Base-by-base conservation (phyloP, 495 filamentous ascomycete genomes). In the Daldinia vernicosa region DNA sequence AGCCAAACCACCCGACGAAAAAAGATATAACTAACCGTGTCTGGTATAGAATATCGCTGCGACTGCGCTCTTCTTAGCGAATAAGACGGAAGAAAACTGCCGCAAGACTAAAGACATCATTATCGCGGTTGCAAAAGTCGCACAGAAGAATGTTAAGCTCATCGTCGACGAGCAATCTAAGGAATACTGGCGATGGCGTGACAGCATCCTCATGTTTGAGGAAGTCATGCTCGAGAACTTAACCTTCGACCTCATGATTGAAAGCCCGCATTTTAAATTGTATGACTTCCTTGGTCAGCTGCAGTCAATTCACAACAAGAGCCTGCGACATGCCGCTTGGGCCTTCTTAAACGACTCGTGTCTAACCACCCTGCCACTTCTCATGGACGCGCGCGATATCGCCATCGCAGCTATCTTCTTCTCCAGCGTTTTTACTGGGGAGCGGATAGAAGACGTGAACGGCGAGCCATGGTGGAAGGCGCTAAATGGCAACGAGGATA, bases 101-200 rank as follows among this genome's bases (percentile, higher is more conserved):
- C 91, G 94, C 28, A 96, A 95, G 73, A 96, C 97, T 73, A 94
- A 91, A 72, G 93, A 98, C 67, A 82, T 99, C 33, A 92, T 99
- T 63, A 88, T 97, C 24, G 92, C 94, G 0, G 96, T 95, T 74
- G 94, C 93, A 55, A 93, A 93, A 66, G 94, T 97, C 14, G 96
- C 95, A 30, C 95, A 97, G 77, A 98, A 99, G 80, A 91, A 98
- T 72, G 83, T 91, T 7, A 90, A 92, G 73, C 85, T 97, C 59
- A 79, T 91, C 11, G 91, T 99, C 26, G 95, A 98, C 74, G 95
- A 97, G 78, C 93, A 98, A 77, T 92, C 90, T 45, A 98, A 97
- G 70, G 95, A 98, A 69, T 99, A 92, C 77, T 99, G 95, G 95
- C 85, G 89, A 76, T 99, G 95, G 95, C 88, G 92, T 53, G 95